These are phyloP conservation scores for Ogataea corticis DNA, from an alignment of 805 yeast genomes.

Conservation along the genomic window DNA sequence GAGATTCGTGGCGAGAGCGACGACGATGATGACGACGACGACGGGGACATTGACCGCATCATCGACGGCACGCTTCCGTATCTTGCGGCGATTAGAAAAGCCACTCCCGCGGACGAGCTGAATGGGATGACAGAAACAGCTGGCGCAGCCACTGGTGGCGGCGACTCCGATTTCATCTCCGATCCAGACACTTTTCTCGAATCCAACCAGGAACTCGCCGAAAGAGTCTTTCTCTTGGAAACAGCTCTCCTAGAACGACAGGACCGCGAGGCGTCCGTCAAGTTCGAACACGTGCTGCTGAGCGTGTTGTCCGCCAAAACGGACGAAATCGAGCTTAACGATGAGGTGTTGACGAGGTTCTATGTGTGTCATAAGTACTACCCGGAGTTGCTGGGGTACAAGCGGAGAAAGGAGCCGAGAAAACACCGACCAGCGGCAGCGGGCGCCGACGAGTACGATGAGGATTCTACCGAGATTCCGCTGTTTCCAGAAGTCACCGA, in stretches of 20 bases:
- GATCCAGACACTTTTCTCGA: constrained; percentile 1
- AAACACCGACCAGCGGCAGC: background rate
- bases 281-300: constrained; percentile 28
- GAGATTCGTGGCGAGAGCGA: constrained; percentile 1
- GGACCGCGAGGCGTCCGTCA: constrained; percentile 27
- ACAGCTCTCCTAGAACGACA: constrained; percentile 24
- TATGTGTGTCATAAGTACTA: constrained; percentile 20
- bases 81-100: constrained; percentile 13
- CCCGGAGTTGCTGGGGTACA: constrained; percentile 16
- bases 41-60: constrained; percentile 15
- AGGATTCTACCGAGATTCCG: constrained; percentile 18
- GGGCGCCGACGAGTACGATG: constrained; percentile 11
- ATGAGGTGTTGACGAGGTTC: constrained; percentile 10
- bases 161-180: constrained; percentile 3
- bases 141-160: background rate
- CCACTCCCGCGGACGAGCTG: constrained; percentile 14
- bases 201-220: constrained; percentile 9
- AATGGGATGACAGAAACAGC: background rate
- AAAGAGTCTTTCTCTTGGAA: constrained; percentile 24
- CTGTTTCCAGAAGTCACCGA: constrained; percentile 22
- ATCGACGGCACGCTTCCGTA: constrained; percentile 18
- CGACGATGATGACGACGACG: background rate
- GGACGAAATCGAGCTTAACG: constrained; percentile 20
- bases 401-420: constrained; percentile 1
- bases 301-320: constrained; percentile 23